phyloP scores from a whole-genome alignment of 2,329 filamentous ascomycete species.

The Epichloe bromicola region DNA sequence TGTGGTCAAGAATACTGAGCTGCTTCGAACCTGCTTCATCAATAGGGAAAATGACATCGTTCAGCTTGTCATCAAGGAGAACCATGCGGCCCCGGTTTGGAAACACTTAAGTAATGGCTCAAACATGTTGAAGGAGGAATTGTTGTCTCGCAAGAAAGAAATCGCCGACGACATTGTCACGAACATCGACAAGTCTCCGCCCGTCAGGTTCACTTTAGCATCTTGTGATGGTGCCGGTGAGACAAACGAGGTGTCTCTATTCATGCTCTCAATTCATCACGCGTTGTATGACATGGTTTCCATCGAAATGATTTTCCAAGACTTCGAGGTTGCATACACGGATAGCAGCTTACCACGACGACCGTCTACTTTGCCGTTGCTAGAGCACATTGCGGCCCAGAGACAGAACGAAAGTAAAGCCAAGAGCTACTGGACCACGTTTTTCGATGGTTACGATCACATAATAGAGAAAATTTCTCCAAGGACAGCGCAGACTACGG shows the following conservation, averaged over 20 bases:
- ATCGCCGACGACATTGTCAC: background rate
- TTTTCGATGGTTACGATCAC: background rate
- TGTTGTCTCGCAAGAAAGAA: background rate
- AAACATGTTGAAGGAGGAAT: background rate
- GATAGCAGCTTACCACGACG: conserved; percentile 7
- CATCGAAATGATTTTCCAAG: conserved; percentile 19
- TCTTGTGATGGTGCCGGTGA: conserved; percentile 9
- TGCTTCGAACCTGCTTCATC: conserved; percentile 20
- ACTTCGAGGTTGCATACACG: conserved; percentile 18
- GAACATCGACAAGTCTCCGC: background rate
- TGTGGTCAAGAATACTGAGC: conserved; percentile 13
- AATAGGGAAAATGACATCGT: conserved; percentile 16
- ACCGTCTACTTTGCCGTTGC: background rate
- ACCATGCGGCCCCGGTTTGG: background rate
- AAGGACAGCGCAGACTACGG: background rate
- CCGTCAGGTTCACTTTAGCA: conserved; percentile 1
- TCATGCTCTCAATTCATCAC: conserved; percentile 22
- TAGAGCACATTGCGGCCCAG: background rate
- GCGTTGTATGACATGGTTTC: conserved; percentile 23
- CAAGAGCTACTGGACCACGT: background rate
- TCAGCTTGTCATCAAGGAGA: conserved; percentile 16
- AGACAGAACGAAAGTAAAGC: background rate
- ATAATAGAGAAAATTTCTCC: background rate
- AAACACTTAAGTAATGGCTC: background rate
- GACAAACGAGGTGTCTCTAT: conserved; percentile 10